Percentiles rank a stretch among this genome's conserved stretches.
phyloP scores from a whole-genome alignment of 345 rosid genomes.

The Syzygium aromaticum region DNA sequence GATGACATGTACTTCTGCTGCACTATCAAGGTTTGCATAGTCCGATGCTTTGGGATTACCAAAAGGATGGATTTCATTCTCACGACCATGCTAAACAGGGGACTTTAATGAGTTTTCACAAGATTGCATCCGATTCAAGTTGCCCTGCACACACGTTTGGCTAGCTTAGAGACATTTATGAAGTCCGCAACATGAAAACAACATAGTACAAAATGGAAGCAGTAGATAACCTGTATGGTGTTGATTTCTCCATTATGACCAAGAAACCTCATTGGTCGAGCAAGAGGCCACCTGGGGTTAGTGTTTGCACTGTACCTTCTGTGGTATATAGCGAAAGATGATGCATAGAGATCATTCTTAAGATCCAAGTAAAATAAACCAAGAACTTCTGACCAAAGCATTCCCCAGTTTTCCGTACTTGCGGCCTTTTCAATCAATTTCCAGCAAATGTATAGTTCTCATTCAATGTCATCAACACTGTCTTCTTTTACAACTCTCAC shows the following conservation, averaged over 20 bases:
- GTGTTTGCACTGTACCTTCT: slow-evolving; percentile 96
- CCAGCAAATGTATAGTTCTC: slow-evolving; percentile 87
- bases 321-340: slow-evolving; percentile 96
- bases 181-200: background rate
- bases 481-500: slow-evolving; percentile 81
- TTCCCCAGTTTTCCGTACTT: slow-evolving; percentile 68
- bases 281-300: slow-evolving; percentile 99
- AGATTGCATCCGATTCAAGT: slow-evolving; percentile 99
- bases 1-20: slow-evolving; percentile 74
- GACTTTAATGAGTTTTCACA: slow-evolving; percentile 85
- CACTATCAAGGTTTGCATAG: slow-evolving; percentile 93
- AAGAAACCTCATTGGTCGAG: slow-evolving; percentile 99
- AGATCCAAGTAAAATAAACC: slow-evolving; percentile 82
- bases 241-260: slow-evolving; percentile 99
- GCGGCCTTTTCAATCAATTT: slow-evolving; percentile 76
- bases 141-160: slow-evolving; percentile 50
- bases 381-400: slow-evolving; percentile 96
- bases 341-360: slow-evolving; percentile 57
- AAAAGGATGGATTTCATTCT: slow-evolving; percentile 88
- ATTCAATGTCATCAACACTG: slow-evolving; percentile 78
- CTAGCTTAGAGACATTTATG: background rate
- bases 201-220: background rate
- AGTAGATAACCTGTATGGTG: slow-evolving; percentile 62
- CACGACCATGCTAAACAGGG: slow-evolving; percentile 91
- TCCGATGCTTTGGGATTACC: slow-evolving; percentile 96